Base-by-base conservation (phyloP, 2,329 filamentous ascomycete genomes). In the Colletotrichum lentis region DNA sequence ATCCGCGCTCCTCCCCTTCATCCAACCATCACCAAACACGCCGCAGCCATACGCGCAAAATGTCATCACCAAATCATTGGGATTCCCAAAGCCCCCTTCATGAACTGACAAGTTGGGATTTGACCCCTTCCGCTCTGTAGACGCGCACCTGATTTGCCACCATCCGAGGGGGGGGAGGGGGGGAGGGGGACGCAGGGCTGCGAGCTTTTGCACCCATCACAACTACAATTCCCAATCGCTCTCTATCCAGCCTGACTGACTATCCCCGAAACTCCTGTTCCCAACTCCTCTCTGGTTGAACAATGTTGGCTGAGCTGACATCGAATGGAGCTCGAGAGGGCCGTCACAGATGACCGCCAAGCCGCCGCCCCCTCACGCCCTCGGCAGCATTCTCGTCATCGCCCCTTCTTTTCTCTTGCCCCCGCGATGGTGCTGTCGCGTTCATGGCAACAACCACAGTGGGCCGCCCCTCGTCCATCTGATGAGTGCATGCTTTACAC, bases 401-500 rank as follows among this genome's bases (percentile, higher is more conserved):
- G 16, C 18, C 41, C 20, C 46, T 49, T 20, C n/a, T 22, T 12
- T 14, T 46, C n/a, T 2, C 11, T 18, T 31, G 11, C 41, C 18
- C 41, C 18, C 41, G 18, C 24, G 7, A 22, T 5, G 10, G 41
- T 44, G 31, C 43, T 10, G 3, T 27, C n/a, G 49, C 16, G 27
- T 52, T 18, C 47, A 31, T 11, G 49, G 6, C 24, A 35, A 52
- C 27, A 31, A 44, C 18, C 24, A 35, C 50, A 27, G 31, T 53
- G 31, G 37, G 8, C 10, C 31, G 4, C 31, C 31, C 18, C 50
- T 46, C 50, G 20, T 22, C 53, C 39, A 20, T 54, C 41, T 22
- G 18, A 44, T 50, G 52, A 20, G 53, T 57, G 50, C 22, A 57
- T 57, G 31, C 60, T 63, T 57, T 31, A 20, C 20, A 56, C 20